These are phyloP conservation scores for Taphrina pruni DNA, from an alignment of 1,139 yeast genomes.

Conservation along the genomic window DNA sequence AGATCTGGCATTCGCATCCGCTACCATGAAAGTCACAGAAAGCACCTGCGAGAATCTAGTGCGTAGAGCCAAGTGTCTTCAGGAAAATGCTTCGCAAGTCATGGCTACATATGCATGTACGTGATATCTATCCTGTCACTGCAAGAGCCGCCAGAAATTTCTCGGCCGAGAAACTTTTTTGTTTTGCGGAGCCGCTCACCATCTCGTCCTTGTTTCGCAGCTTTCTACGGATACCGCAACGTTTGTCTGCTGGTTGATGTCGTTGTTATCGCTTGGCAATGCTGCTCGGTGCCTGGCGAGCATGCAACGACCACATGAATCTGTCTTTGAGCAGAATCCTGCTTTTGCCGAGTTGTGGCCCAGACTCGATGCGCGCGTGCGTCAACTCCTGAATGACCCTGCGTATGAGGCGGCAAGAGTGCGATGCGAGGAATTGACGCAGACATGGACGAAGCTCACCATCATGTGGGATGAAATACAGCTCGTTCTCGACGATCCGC, in stretches of 20 bases:
- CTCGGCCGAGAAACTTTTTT: conserved; percentile 11
- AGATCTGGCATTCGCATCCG: background rate
- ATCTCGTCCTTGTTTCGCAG: background rate
- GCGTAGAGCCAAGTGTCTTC: no score
- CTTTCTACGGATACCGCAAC: no score
- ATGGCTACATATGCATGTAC: no score
- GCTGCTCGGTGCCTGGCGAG: background rate
- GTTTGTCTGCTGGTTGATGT: no score
- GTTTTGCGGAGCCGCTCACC: conserved; percentile 5
- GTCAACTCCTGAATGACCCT: conserved; percentile 3
- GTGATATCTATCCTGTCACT: background rate
- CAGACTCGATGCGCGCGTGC: background rate
- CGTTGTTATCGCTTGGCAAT: background rate
- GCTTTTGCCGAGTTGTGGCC: conserved; percentile 28
- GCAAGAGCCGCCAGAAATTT: no score
- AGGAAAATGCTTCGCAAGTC: no score
- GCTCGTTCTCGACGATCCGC: conserved; percentile 11
- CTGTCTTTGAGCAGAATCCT: conserved; percentile 16
- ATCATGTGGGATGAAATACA: conserved; percentile 27
- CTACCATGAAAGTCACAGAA: background rate
- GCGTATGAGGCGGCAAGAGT: background rate
- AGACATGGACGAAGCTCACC: conserved; percentile 19
- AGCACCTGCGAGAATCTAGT: no score
- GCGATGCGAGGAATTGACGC: background rate
- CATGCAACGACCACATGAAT: conserved; percentile 26